These are phyloP conservation scores for Camelina neglecta DNA, from an alignment of 345 rosid genomes.

Conservation along the genomic window DNA sequence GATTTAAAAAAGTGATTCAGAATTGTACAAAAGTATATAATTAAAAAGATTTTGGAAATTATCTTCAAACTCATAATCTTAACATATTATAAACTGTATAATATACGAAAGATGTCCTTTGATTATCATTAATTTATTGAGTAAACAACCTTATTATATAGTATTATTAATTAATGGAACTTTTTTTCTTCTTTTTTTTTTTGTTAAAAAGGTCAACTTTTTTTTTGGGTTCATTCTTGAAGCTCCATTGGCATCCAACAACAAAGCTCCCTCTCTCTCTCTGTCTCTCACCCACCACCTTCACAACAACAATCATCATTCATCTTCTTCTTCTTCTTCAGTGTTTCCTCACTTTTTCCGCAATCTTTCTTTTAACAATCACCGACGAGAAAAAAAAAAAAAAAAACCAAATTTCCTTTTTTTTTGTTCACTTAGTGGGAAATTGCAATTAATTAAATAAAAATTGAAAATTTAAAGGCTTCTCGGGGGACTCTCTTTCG, in stretches of 20 bases:
- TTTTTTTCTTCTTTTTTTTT: background rate
- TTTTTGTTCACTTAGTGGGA: conserved; percentile 16
- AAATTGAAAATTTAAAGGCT: conserved; percentile 6
- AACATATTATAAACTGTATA: background rate
- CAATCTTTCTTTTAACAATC: conserved; percentile 6
- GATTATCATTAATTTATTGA: background rate
- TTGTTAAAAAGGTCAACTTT: background rate
- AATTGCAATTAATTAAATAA: conserved; percentile 19
- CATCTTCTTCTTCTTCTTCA: conserved; percentile 29
- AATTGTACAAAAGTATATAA: background rate
- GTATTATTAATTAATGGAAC: background rate
- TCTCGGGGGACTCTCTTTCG: conserved; percentile 27
- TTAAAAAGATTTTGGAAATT: background rate
- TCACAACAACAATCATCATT: conserved; percentile 26
- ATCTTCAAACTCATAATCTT: conserved; percentile 21
- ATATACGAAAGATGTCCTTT: background rate
- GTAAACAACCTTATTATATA: background rate
- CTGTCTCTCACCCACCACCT: conserved; percentile 35
- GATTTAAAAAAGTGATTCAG: background rate
- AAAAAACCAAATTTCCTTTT: background rate
- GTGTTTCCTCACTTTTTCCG: conserved; percentile 36
- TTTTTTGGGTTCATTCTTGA: background rate
- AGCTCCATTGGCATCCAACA: conserved; percentile 35
- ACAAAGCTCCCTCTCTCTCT: conserved; percentile 24
- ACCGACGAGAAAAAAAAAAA: background rate